Conservation (phyloP, 2,329 filamentous ascomycete genomes). For the Pezicula carpinea region DNA sequence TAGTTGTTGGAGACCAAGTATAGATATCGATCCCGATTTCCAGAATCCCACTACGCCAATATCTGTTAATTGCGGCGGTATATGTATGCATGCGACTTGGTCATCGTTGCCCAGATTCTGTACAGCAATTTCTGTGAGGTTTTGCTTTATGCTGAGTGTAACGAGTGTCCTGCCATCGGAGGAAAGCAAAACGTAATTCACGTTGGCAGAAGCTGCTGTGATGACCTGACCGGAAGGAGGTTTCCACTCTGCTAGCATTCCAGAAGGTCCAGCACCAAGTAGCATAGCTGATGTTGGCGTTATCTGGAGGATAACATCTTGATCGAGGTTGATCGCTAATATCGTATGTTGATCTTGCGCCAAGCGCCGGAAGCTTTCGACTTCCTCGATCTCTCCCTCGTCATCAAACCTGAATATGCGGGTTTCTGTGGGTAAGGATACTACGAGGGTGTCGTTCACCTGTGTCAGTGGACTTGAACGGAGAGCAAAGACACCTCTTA, state of each 20-base stretch:
- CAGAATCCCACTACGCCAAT: constrained; percentile 84
- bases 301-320: constrained; percentile 68
- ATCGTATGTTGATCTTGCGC: constrained; percentile 68
- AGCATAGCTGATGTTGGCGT: constrained; percentile 61
- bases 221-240: constrained; percentile 52
- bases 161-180: constrained; percentile 69
- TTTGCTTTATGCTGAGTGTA: constrained; percentile 58
- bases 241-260: constrained; percentile 55
- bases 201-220: constrained; percentile 73
- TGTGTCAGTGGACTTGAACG: constrained; percentile 42
- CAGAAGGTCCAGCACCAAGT: constrained; percentile 53
- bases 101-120: constrained; percentile 61
- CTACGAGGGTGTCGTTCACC: constrained; percentile 65
- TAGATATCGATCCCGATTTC: constrained; percentile 72
- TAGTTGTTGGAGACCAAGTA: constrained; percentile 66
- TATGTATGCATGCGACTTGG: constrained; percentile 81
- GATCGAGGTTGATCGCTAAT: constrained; percentile 59
- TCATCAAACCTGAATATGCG: constrained; percentile 72
- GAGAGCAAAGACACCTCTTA: constrained; percentile 69
- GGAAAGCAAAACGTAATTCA: constrained; percentile 65
- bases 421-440: constrained; percentile 80
- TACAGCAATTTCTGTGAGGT: constrained; percentile 51
- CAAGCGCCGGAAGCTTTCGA: constrained; percentile 71
- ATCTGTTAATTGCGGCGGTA: constrained; percentile 57
- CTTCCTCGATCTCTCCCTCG: constrained; percentile 78